These are phyloP conservation scores for Umbelopsis sp. DNA, from an alignment of 371 early-diverging fungal species.

Conservation along the genomic window DNA sequence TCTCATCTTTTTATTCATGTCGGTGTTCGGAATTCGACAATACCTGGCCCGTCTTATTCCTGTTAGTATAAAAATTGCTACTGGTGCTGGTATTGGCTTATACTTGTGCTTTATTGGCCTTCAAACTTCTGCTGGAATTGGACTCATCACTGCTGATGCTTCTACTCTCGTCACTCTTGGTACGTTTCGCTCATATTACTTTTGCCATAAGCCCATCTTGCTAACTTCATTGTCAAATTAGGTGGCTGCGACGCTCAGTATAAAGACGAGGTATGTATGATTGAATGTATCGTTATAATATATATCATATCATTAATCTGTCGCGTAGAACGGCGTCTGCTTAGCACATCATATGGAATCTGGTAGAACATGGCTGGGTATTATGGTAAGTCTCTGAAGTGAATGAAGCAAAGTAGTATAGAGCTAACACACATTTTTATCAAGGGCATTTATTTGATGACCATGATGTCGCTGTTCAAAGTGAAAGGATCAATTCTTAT, in stretches of 20 bases:
- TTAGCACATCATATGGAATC: slow-evolving; percentile 64
- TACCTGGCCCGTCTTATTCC: slow-evolving; percentile 77
- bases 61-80: slow-evolving; percentile 71
- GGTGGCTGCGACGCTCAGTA: neutral
- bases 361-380: slow-evolving; percentile 75
- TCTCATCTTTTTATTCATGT: slow-evolving; percentile 70
- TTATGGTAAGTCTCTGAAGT: slow-evolving; percentile 23
- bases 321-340: slow-evolving; percentile 53
- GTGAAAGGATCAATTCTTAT: slow-evolving; percentile 63
- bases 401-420: neutral
- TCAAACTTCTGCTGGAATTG: slow-evolving; percentile 79
- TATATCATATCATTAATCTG: neutral
- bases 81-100: slow-evolving; percentile 79
- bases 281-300: neutral
- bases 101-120: slow-evolving; percentile 77
- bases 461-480: slow-evolving; percentile 50
- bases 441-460: slow-evolving; percentile 31
- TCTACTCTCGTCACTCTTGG: slow-evolving; percentile 70
- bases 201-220: neutral
- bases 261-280: neutral
- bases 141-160: slow-evolving; percentile 60
- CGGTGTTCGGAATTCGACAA: slow-evolving; percentile 78
- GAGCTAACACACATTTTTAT: neutral
- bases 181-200: slow-evolving; percentile 55
- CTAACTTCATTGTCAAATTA: neutral